These are phyloP conservation scores for Houttuynia cordata DNA, from an alignment of 164 flowering plant species.

Conservation along the genomic window DNA sequence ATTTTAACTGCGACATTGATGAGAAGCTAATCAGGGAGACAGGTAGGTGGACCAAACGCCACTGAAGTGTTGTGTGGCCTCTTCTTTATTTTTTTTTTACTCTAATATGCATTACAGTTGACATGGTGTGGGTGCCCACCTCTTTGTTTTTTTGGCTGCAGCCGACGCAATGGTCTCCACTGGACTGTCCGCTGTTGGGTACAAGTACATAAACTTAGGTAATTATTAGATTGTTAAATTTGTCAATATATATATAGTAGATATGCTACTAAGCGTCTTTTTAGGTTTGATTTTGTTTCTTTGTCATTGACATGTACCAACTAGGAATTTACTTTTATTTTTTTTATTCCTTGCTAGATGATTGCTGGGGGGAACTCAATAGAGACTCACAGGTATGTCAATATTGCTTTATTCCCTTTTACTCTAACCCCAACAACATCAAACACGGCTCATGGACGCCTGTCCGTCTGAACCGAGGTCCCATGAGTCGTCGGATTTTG, in stretches of 20 bases:
- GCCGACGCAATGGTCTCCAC: constrained; percentile 47
- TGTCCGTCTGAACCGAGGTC: no score
- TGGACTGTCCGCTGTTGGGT: constrained; percentile 45
- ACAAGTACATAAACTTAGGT: constrained; percentile 48
- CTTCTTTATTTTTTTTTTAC: not conserved
- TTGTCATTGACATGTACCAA: not conserved
- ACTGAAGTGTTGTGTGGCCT: not conserved
- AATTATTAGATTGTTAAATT: no score
- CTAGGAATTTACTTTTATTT: no score
- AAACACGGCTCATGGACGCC: no score
- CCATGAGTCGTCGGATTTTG: no score
- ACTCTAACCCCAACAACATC: no score
- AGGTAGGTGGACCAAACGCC: constrained; percentile 1
- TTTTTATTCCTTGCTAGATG: constrained; percentile 27
- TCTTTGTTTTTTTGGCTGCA: not conserved
- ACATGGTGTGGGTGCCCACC: not conserved
- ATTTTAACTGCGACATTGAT: constrained; percentile 6
- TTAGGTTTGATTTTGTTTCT: no score
- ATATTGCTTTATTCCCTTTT: no score
- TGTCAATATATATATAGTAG: no score
- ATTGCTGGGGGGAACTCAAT: constrained; percentile 56
- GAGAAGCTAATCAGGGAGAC: constrained; percentile 11
- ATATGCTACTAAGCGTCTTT: no score
- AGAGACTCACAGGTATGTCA: constrained; percentile 42
- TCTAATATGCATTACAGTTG: not conserved